Evolutionary conservation across 192 early-diverging fungal genomes (phyloP).

Genomic region (Pecoramyces ruminantium): DNA sequence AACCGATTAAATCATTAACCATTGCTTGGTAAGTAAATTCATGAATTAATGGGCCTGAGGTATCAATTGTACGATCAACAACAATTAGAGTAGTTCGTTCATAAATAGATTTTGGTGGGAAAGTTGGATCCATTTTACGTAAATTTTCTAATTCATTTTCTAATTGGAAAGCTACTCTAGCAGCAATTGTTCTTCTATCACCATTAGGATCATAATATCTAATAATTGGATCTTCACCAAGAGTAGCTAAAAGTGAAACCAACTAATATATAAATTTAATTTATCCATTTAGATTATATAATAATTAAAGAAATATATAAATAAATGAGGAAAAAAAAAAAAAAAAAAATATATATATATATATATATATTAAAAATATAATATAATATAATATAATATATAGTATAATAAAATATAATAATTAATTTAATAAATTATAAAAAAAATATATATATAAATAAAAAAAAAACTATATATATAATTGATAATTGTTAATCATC

Average conservation of each 20-base stretch:
- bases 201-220: slow-evolving; percentile 70
- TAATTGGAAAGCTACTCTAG: slow-evolving; percentile 61
- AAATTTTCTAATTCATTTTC: slow-evolving; percentile 69
- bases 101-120: slow-evolving; percentile 18
- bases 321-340: no score
- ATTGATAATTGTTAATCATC: no score
- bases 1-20: slow-evolving; percentile 71
- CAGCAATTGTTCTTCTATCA: slow-evolving; percentile 46
- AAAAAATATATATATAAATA: not conserved
- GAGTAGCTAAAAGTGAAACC: slow-evolving; percentile 64
- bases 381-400: no score
- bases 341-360: no score
- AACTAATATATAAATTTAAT: slow-evolving; percentile 23
- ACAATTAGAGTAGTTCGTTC: slow-evolving; percentile 65
- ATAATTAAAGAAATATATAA: not conserved
- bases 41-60: slow-evolving; percentile 77
- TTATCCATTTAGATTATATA: not conserved
- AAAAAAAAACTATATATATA: no score
- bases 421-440: not conserved
- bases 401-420: no score
- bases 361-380: no score
- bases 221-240: slow-evolving; percentile 85
- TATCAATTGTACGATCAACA: slow-evolving; percentile 80
- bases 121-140: slow-evolving; percentile 42
- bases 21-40: slow-evolving; percentile 99